These are phyloP conservation scores for Naematelia aurantialba DNA, from an alignment of 768 basidiomycete genomes.

Conservation along the genomic window DNA sequence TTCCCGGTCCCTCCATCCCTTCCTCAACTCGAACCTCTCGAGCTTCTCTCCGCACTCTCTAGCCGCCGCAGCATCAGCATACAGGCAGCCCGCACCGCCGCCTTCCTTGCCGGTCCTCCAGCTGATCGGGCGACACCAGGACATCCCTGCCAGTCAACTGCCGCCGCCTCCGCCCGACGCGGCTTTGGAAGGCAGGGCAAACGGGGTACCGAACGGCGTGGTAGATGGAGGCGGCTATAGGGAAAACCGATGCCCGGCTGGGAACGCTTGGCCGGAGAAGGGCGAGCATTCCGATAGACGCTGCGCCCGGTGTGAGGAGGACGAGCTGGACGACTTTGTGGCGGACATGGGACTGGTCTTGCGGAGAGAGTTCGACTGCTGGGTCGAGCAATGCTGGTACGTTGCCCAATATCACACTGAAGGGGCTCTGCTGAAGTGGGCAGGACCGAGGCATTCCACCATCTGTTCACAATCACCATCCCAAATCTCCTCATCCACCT, in stretches of 20 bases:
- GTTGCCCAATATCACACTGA: slow-evolving; percentile 7
- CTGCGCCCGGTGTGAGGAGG: slow-evolving; percentile 31
- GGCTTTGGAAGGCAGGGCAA: slow-evolving; percentile 1
- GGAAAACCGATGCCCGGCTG: slow-evolving; percentile 40
- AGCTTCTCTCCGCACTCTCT: slow-evolving; percentile 23
- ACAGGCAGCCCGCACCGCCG: slow-evolving; percentile 44
- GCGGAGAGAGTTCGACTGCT: slow-evolving; percentile 48
- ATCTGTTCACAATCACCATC: slow-evolving; percentile 44
- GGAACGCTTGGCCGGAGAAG: slow-evolving; percentile 31
- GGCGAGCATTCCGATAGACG: slow-evolving; percentile 33
- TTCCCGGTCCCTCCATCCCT: slow-evolving; percentile 28
- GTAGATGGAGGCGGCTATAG: slow-evolving; percentile 33
- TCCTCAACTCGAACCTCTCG: slow-evolving; percentile 27
- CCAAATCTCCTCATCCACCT: slow-evolving; percentile 48
- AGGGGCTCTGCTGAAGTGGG: background rate
- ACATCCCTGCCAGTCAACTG: slow-evolving; percentile 5
- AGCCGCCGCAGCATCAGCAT: slow-evolving; percentile 32
- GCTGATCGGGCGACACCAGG: slow-evolving; percentile 37
- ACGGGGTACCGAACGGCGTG: slow-evolving; percentile 6
- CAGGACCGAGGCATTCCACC: slow-evolving; percentile 50
- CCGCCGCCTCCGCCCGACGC: slow-evolving; percentile 18
- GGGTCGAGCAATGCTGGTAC: slow-evolving; percentile 51
- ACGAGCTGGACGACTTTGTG: slow-evolving; percentile 46
- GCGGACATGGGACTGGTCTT: slow-evolving; percentile 45
- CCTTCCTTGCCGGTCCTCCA: slow-evolving; percentile 39